phyloP scores from a whole-genome alignment of 2,329 filamentous ascomycete species.

The Alternaria burnsii region DNA sequence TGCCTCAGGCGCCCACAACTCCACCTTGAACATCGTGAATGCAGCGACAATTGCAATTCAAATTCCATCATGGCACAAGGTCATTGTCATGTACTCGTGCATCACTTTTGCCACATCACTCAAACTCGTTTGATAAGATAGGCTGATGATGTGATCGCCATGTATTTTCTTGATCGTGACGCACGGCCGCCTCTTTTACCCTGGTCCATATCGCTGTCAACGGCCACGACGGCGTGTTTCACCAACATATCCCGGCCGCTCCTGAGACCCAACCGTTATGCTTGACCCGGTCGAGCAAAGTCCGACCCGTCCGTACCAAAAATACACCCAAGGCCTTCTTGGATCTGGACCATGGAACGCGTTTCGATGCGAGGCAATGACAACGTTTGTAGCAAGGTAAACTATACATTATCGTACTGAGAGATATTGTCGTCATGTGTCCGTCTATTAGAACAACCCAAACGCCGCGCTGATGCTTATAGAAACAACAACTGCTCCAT shows the following conservation, averaged over 20 bases:
- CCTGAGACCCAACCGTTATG: slow-evolving; percentile 21
- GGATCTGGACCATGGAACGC: neutral
- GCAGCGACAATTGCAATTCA: neutral
- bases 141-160: neutral
- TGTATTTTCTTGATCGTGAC: slow-evolving; percentile 21
- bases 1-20: slow-evolving; percentile 22
- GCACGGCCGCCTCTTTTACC: slow-evolving; percentile 24
- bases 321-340: slow-evolving; percentile 7
- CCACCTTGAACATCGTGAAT: neutral
- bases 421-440: neutral
- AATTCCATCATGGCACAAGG: slow-evolving; percentile 2
- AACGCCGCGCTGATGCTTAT: slow-evolving; percentile 15
- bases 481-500: neutral
- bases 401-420: neutral
- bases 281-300: slow-evolving; percentile 9
- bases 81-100: neutral
- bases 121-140: neutral
- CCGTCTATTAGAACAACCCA: neutral
- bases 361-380: neutral
- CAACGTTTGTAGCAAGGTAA: neutral
- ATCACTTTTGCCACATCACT: neutral
- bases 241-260: slow-evolving; percentile 29
- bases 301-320: slow-evolving; percentile 12
- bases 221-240: slow-evolving; percentile 32
- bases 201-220: slow-evolving; percentile 26